Base-by-base conservation (phyloP, 371 early-diverging fungal genomes). In the Funneliformis caledonium region DNA sequence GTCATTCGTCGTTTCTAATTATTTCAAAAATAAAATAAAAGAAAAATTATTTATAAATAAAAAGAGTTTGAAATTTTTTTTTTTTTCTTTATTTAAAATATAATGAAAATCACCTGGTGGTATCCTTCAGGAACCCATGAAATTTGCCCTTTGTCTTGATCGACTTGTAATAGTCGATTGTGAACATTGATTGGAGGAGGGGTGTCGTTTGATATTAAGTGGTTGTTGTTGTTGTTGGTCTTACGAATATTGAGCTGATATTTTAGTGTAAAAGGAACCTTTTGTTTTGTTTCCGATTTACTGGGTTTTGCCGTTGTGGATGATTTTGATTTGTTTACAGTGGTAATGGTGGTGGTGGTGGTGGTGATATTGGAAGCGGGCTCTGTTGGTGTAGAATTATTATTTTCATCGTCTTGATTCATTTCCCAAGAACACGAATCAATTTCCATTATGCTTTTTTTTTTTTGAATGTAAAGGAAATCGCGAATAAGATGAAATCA, bases 71-170 rank as follows among this genome's bases (percentile, higher is more conserved):
- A 26, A 26, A 4, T 2, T 47, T 7, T 4, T 42, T 45, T 45
- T 19, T 11, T 69, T 37, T 37, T 22, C 14, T n/a, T 62, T 22
- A 12, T 62, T 26, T 64, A 5, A 65, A 9, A 33, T 8, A 65
- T 26, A 65, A 60, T 60, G 69, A 52, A 52, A 68, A 52, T 69
- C 69, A 79, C 79, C 79, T 64, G 67, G n/a, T 69, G 68, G 42
- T 79, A 79, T 6, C 67, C 59, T 31, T 79, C 79, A 4, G 79
- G 33, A n/a, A 70, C 69, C 79, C 79, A 79, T 43, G 48, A 70
- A 43, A 79, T 59, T 70, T 79, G 79, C 16, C 79, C 79, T 52
- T 79, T 79, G 5, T 37, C 56, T n/a, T 45, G 56, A 56, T 79
- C 70, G 26, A 72, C 70, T 48, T 14, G 43, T 43, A 72, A 22